phyloP scores from a whole-genome alignment of 352 stramenopile species.

The Pilasporangium apinafurcum region DNA sequence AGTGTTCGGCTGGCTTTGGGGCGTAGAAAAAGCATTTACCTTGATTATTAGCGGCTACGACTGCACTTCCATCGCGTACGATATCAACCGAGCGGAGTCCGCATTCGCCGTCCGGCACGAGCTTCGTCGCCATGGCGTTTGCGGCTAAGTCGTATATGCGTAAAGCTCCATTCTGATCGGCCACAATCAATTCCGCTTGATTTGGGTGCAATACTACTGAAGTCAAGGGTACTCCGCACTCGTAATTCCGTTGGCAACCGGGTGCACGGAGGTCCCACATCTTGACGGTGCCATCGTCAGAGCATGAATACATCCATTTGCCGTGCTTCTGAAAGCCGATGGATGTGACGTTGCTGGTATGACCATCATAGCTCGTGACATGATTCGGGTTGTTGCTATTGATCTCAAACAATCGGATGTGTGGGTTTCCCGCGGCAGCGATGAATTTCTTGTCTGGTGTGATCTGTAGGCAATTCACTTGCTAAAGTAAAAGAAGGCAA shows the following conservation, averaged over 20 bases:
- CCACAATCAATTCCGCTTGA: slow-evolving; percentile 81
- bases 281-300: slow-evolving; percentile 94
- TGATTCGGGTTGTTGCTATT: slow-evolving; percentile 94
- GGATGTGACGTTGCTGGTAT: slow-evolving; percentile 95
- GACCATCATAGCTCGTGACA: slow-evolving; percentile 94
- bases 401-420: slow-evolving; percentile 98
- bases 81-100: slow-evolving; percentile 92
- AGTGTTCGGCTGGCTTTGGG: slow-evolving; percentile 51
- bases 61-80: slow-evolving; percentile 85
- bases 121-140: slow-evolving; percentile 59
- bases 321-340: slow-evolving; percentile 97
- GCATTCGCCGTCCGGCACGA: slow-evolving; percentile 64
- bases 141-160: slow-evolving; percentile 89
- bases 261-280: slow-evolving; percentile 92
- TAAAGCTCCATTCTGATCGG: slow-evolving; percentile 92
- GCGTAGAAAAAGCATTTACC: slow-evolving; percentile 94
- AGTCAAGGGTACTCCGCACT: slow-evolving; percentile 88
- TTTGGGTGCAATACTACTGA: slow-evolving; percentile 95
- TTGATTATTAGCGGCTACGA: slow-evolving; percentile 93
- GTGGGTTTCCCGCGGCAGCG: slow-evolving; percentile 94
- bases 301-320: slow-evolving; percentile 97
- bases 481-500: slow-evolving; percentile 21
- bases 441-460: slow-evolving; percentile 97
- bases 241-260: slow-evolving; percentile 84
- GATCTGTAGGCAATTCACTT: slow-evolving; percentile 97